Evolutionary conservation across 306 rosid species (phyloP).

Genomic region (Gastrolobium villosum): DNA sequence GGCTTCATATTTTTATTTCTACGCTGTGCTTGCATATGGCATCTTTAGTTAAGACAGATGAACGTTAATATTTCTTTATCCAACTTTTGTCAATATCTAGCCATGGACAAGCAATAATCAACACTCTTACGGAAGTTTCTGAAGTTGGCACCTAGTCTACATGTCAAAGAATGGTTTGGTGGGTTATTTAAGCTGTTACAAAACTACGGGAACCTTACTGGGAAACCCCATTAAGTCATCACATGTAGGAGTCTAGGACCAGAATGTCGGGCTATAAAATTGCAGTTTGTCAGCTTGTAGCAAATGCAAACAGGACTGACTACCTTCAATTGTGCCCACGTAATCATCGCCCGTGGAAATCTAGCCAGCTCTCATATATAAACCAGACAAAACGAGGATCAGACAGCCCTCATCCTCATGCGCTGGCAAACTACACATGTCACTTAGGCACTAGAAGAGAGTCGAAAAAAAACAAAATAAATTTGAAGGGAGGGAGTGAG

Average conservation of each 20-base stretch:
- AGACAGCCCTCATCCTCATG: slow-evolving; percentile 1
- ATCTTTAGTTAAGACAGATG: background rate
- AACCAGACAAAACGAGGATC: background rate
- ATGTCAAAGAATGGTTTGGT: slow-evolving; percentile 32
- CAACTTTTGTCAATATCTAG: slow-evolving; percentile 24
- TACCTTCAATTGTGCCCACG: background rate
- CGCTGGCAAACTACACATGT: background rate
- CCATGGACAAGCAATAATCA: slow-evolving; percentile 8
- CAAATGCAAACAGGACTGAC: slow-evolving; percentile 16
- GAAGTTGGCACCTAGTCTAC: slow-evolving; percentile 34
- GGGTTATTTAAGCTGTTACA: background rate
- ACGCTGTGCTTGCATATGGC: too few species aligned
- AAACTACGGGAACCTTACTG: background rate
- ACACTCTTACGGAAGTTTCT: slow-evolving; percentile 23
- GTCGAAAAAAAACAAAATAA: background rate
- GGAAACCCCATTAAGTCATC: background rate
- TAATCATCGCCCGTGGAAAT: background rate
- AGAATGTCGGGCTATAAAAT: background rate
- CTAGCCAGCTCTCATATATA: background rate
- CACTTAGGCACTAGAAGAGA: background rate
- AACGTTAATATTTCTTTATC: background rate
- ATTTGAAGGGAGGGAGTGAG: background rate
- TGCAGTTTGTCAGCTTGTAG: slow-evolving; percentile 16
- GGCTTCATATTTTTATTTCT: slow-evolving; percentile 9
- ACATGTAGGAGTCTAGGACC: slow-evolving; percentile 26